A percentile compares a stretch with the other conserved stretches of the same genome.
These are phyloP conservation scores for Cryphonectria radicalis DNA, from an alignment of 2,329 filamentous ascomycete genomes.

Conservation along the genomic window DNA sequence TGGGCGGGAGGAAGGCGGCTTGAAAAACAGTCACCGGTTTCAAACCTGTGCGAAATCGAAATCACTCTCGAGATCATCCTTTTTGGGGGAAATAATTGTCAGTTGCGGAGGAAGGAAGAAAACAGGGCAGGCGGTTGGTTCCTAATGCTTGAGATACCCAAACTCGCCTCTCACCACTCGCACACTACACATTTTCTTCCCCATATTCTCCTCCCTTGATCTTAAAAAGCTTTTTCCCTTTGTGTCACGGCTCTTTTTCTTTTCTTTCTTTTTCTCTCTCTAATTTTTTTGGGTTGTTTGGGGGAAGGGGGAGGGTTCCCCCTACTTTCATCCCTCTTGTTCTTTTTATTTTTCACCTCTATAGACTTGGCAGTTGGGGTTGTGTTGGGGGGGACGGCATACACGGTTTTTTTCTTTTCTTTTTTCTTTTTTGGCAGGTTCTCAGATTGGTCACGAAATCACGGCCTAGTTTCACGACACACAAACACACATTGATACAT, in stretches of 20 bases:
- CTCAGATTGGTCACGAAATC: constrained; percentile 21
- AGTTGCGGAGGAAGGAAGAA: constrained; percentile 17
- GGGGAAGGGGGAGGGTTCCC: not conserved
- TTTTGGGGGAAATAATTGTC: not conserved
- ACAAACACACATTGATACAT: constrained; percentile 9
- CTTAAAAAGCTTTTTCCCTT: not conserved
- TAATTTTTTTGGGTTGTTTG: constrained; percentile 8
- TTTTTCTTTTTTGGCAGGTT: not conserved
- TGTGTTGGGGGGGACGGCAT: constrained; percentile 18
- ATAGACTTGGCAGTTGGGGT: constrained; percentile 23
- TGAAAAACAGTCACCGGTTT: not conserved
- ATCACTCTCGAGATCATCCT: constrained; percentile 13
- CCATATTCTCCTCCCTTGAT: constrained; percentile 3
- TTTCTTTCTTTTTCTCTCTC: not conserved
- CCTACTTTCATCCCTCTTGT: constrained; percentile 18
- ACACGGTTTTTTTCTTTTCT: not conserved
- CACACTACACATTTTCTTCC: constrained; percentile 2
- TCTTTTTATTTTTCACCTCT: constrained; percentile 11
- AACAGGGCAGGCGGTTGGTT: constrained; percentile 22
- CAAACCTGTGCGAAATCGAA: constrained; percentile 13
- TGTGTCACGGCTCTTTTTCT: constrained; percentile 1
- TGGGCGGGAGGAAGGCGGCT: not conserved
- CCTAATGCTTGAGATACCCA: constrained; percentile 32
- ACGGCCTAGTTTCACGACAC: constrained; percentile 24
- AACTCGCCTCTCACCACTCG: constrained; percentile 22